These are phyloP conservation scores for Lactarius indigo DNA, from an alignment of 768 basidiomycete species.

Conservation along the genomic window DNA sequence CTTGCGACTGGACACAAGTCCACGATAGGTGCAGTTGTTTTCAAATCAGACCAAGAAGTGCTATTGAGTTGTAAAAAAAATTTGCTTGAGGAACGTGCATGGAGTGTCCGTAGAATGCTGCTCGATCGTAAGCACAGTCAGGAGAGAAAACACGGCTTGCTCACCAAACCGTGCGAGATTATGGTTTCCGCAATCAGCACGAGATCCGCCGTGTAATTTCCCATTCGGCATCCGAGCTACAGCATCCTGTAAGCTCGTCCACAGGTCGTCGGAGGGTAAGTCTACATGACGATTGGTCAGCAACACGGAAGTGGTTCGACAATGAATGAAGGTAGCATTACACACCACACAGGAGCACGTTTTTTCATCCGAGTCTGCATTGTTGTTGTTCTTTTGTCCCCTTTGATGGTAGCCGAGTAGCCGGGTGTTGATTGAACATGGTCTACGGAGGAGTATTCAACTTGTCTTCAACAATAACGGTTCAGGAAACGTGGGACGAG, in stretches of 20 bases:
- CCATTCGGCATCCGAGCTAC: too few relatives aligned
- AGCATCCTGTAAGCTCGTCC: too few relatives aligned
- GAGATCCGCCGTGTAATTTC: too few relatives aligned
- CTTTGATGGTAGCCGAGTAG: constrained; percentile 51
- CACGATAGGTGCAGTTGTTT: not conserved
- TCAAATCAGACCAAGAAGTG: not conserved
- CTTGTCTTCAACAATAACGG: constrained; percentile 34
- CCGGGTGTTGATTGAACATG: constrained; percentile 56
- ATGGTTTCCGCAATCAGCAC: too few relatives aligned
- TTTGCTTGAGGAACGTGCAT: not conserved
- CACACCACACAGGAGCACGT: not conserved
- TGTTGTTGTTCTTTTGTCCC: constrained; percentile 32
- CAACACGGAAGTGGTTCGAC: not conserved
- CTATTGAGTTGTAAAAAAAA: not conserved
- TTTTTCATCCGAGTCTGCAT: not conserved
- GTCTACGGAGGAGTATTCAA: constrained; percentile 68
- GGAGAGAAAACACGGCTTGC: too few relatives aligned
- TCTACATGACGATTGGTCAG: too few relatives aligned
- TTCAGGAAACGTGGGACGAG: constrained; percentile 15
- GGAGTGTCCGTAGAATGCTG: not conserved
- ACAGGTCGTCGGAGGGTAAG: not conserved
- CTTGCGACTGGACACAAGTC: not conserved
- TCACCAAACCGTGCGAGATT: too few relatives aligned
- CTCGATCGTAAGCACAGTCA: too few relatives aligned
- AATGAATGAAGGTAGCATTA: not conserved